Evolutionary conservation across 23 red algal species (phyloP).

Genomic region (Pyropia yezoensis): DNA sequence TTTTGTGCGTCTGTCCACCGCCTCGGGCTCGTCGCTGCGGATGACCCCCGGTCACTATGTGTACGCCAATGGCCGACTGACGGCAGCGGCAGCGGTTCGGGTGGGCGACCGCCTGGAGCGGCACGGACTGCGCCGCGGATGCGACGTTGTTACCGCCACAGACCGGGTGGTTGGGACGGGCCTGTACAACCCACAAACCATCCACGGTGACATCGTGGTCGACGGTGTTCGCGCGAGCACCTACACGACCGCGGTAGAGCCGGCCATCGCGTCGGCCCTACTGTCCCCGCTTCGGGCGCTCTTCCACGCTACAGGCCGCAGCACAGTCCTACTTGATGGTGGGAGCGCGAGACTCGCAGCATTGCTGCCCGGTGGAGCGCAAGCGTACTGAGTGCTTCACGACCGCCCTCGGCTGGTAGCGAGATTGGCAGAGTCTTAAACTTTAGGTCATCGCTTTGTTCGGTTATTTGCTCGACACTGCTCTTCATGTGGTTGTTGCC

Average conservation of each 20-base stretch:
- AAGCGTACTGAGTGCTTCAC: too few species aligned
- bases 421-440: too few species aligned
- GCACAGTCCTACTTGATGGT: too few species aligned
- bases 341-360: too few species aligned
- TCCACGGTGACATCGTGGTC: background rate
- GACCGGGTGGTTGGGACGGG: background rate
- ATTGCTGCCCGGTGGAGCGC: too few species aligned
- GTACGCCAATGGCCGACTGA: background rate
- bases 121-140: background rate
- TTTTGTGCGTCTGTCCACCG: background rate
- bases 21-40: background rate
- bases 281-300: too few species aligned
- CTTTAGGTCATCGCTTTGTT: too few species aligned
- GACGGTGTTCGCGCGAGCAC: background rate
- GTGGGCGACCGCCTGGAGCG: background rate
- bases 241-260: background rate
- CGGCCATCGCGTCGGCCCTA: too few species aligned
- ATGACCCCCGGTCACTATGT: background rate
- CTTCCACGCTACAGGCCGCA: too few species aligned
- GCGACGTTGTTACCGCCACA: background rate
- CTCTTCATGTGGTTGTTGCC: too few species aligned
- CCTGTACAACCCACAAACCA: background rate
- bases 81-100: background rate
- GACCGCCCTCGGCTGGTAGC: too few species aligned
- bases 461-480: too few species aligned